phyloP scores from a whole-genome alignment of 2,329 filamentous ascomycete genomes.

The Dactylonectria estremocensis region DNA sequence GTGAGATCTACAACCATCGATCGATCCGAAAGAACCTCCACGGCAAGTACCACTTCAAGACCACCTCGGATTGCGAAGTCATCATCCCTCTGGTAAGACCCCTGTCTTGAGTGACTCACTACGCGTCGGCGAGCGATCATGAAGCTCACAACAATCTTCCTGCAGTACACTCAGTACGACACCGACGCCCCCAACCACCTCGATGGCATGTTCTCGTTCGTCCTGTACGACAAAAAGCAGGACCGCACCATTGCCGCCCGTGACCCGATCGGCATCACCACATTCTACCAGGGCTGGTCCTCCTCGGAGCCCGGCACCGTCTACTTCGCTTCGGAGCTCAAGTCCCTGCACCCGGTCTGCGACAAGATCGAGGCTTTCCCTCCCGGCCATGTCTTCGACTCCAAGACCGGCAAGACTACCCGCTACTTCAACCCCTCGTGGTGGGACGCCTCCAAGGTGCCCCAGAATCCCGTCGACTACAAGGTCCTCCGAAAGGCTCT shows the following conservation, averaged over 20 bases:
- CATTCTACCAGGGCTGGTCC: conserved; percentile 95
- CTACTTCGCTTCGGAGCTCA: conserved; percentile 98
- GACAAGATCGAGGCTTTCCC: conserved; percentile 96
- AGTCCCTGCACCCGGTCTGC: conserved; percentile 92
- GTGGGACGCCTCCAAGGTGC: conserved; percentile 88
- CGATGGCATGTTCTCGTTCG: conserved; percentile 99
- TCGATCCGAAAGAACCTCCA: conserved; percentile 90
- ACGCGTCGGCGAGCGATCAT: neutral
- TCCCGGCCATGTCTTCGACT: conserved; percentile 96
- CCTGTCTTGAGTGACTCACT: conserved; percentile 15
- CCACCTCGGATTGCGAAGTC: conserved; percentile 97
- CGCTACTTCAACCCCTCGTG: conserved; percentile 94
- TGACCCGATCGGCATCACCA: conserved; percentile 97
- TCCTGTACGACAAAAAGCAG: conserved; percentile 95
- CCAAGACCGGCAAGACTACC: conserved; percentile 86
- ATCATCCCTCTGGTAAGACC: conserved; percentile 93
- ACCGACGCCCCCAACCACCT: conserved; percentile 93
- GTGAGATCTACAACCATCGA: conserved; percentile 99
- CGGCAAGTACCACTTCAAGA: conserved; percentile 95
- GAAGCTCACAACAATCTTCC: conserved; percentile 33
- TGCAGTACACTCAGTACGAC: conserved; percentile 92
- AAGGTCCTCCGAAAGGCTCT: conserved; percentile 85
- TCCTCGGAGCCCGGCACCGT: conserved; percentile 86
- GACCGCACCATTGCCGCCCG: conserved; percentile 94
- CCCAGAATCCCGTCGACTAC: conserved; percentile 85